Base-by-base conservation (phyloP, 2,329 filamentous ascomycete species). In the Xylaria sp. region DNA sequence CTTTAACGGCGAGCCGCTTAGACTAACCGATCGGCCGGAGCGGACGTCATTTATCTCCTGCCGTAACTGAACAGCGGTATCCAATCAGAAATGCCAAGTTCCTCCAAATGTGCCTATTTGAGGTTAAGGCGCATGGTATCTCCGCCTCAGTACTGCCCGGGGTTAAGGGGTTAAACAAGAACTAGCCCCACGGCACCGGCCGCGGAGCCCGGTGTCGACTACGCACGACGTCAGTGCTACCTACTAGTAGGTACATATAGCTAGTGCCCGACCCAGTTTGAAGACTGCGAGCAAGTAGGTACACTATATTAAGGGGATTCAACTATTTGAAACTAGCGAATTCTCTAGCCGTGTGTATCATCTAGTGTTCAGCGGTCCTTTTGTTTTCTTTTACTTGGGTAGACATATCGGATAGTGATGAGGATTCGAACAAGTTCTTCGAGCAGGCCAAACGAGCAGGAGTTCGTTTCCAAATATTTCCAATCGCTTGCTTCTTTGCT, bases 21-120 rank as follows among this genome's bases (percentile, higher is more conserved):
- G 28, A 28, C 7, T 13, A 23, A 33, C n/a, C 18, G 33, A 54
- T 10, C 49, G 13, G 25, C 25, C 36, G 49, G 12, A 56, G 10
- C 39, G 41, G 58, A 41, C 52, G 8, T 36, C 51, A 36, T 62
- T 46, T 62, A 62, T 57, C 43, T 57, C 51, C 58, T n/a, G 25
- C 23, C 10, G 31, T 4, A 9, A n/a, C n/a, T 20, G 18, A 43
- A 23, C 8, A 31, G 15, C 33, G 9, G 60, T 39, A 23, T 46
- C 64, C 64, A 66, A 67, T 67, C 52, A 61, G 39, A 46, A 1
- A 10, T 33, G 52, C 46, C 7, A 43, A 25, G 46, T 25, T 15
- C 43, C n/a, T 28, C 31, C 9, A 7, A 49, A 51, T 51, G 0
- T 67, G n/a, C 52, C 64, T 1, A 25, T 67, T 62, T 52, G 41